phyloP scores from a whole-genome alignment of 108 stramenopile genomes.

The Skeletonema grethae region DNA sequence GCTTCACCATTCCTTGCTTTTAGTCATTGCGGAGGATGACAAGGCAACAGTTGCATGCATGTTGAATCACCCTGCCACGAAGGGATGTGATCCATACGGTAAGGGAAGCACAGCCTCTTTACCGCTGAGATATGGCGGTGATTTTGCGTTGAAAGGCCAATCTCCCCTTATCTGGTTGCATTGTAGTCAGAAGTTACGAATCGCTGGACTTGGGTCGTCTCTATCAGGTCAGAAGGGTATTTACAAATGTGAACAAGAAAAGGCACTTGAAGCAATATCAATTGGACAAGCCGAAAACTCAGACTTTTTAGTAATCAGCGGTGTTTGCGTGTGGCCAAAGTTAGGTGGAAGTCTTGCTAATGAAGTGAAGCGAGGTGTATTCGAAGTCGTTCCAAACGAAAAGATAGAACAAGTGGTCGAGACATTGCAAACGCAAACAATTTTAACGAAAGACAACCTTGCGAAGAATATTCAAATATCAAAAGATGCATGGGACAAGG shows the following conservation, averaged over 20 bases:
- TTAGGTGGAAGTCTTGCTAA: slow-evolving; percentile 45
- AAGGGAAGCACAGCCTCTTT: slow-evolving; percentile 13
- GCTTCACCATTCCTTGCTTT: slow-evolving; percentile 74
- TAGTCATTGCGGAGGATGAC: slow-evolving; percentile 67
- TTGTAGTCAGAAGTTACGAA: slow-evolving; percentile 50
- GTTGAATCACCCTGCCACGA: slow-evolving; percentile 76
- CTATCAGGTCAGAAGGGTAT: slow-evolving; percentile 53
- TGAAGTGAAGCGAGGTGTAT: slow-evolving; percentile 66
- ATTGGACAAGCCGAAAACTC: slow-evolving; percentile 53
- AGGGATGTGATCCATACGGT: slow-evolving; percentile 49
- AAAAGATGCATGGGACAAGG: slow-evolving; percentile 57
- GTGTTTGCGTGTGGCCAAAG: slow-evolving; percentile 71
- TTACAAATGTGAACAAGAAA: slow-evolving; percentile 69
- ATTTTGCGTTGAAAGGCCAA: slow-evolving; percentile 70
- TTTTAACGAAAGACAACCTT: slow-evolving; percentile 58
- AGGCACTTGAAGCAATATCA: slow-evolving; percentile 62
- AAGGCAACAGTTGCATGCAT: slow-evolving; percentile 63
- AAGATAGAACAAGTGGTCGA: slow-evolving; percentile 51
- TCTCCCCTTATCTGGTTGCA: slow-evolving; percentile 76
- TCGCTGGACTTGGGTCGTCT: slow-evolving; percentile 56
- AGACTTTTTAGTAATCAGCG: slow-evolving; percentile 75
- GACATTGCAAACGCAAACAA: slow-evolving; percentile 54
- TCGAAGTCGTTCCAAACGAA: slow-evolving; percentile 59
- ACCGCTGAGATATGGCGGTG: slow-evolving; percentile 76
- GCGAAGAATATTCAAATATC: slow-evolving; percentile 42